These are phyloP conservation scores for Cardamine chenopodiifolia DNA, from an alignment of 345 rosid genomes.

Conservation along the genomic window DNA sequence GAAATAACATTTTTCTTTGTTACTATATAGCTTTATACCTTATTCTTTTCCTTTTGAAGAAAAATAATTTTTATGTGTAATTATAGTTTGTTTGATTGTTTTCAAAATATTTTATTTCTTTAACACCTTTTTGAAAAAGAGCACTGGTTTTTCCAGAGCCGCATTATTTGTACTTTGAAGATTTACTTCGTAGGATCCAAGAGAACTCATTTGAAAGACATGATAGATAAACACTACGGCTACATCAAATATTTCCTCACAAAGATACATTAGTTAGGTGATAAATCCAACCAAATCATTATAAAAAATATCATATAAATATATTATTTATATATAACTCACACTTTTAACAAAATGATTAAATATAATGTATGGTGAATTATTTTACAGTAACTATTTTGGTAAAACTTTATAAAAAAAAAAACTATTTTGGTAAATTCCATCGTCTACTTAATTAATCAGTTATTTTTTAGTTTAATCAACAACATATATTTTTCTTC, in stretches of 20 bases:
- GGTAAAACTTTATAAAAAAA: too few species aligned
- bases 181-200: conserved; percentile 27
- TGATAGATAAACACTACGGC: conserved; percentile 14
- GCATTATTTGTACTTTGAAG: conserved; percentile 18
- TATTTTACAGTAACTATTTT: background rate
- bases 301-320: too few species aligned
- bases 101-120: background rate
- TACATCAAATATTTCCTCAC: too few species aligned
- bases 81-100: conserved; percentile 11
- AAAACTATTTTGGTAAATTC: too few species aligned
- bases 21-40: background rate
- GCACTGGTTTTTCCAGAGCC: background rate
- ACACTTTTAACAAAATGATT: background rate
- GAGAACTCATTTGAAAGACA: conserved; percentile 19
- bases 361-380: too few species aligned
- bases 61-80: background rate
- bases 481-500: too few species aligned
- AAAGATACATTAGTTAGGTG: too few species aligned
- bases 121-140: conserved; percentile 12
- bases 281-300: too few species aligned
- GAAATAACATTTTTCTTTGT: too few species aligned
- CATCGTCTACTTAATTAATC: too few species aligned
- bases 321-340: too few species aligned
- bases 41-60: background rate
- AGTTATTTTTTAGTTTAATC: too few species aligned